Percentiles rank a stretch among this genome's conserved stretches.
Evolutionary conservation across 139 green algal genomes (phyloP).

Genomic region (Chlorella sp.): DNA sequence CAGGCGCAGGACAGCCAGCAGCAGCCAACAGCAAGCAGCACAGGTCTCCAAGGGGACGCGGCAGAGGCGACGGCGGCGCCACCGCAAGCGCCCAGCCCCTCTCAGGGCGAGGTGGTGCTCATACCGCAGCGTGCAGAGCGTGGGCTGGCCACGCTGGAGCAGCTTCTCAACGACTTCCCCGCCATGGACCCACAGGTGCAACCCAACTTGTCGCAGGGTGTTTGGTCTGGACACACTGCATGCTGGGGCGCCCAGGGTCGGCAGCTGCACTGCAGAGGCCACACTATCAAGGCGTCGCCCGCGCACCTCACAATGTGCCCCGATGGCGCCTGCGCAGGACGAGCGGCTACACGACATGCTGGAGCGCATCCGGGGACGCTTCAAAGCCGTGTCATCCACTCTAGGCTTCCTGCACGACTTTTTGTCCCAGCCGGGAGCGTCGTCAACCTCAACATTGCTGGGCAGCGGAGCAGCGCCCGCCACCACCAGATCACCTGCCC

Average conservation of each 20-base stretch:
- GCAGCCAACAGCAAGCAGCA: not conserved
- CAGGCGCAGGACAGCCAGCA: not conserved
- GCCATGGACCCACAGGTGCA: constrained; percentile 44
- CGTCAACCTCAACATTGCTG: too few species aligned
- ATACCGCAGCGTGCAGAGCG: constrained; percentile 31
- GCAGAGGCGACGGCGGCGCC: too few species aligned
- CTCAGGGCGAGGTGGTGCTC: not conserved
- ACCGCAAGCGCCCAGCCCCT: not conserved
- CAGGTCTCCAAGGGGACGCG: too few species aligned
- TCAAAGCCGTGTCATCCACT: constrained; percentile 50
- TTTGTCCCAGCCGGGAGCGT: not conserved
- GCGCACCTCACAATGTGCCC: not conserved
- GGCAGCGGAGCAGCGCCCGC: too few species aligned
- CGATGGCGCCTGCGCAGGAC: constrained; percentile 38
- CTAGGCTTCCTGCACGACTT: constrained; percentile 39
- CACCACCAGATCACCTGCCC: too few species aligned
- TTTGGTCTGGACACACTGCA: not conserved
- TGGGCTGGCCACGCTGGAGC: constrained; percentile 40
- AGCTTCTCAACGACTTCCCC: constrained; percentile 39
- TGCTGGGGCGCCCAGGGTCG: not conserved
- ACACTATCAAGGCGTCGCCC: not conserved
- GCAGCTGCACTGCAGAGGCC: not conserved
- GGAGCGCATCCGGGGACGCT: constrained; percentile 49
- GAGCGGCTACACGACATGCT: constrained; percentile 56
- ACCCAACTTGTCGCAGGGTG: not conserved